Evolutionary conservation across 768 basidiomycete species (phyloP).

Genomic region (Pleurotus giganteus): DNA sequence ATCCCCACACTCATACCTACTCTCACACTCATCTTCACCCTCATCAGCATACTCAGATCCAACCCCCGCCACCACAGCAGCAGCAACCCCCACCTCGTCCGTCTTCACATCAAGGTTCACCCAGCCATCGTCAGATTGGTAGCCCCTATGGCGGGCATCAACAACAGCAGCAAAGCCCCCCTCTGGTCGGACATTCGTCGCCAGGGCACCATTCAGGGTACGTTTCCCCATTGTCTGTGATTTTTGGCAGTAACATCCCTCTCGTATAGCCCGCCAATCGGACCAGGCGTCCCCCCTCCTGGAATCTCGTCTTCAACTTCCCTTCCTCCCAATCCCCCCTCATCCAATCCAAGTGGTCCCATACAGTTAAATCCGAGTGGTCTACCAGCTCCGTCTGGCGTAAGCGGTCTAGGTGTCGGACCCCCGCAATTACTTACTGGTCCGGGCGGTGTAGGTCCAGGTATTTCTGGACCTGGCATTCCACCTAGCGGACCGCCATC

Average conservation of each 20-base stretch:
- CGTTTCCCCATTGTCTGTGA: background rate
- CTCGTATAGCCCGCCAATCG: background rate
- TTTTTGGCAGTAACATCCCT: background rate
- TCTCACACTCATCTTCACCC: constrained; percentile 2
- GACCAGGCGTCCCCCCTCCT: background rate
- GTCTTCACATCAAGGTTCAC: background rate
- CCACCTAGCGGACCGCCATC: background rate
- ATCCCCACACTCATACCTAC: constrained; percentile 1
- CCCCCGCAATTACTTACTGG: constrained; percentile 1
- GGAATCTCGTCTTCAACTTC: background rate
- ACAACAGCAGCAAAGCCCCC: constrained; percentile 9
- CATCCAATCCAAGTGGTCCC: background rate
- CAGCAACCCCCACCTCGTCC: constrained; percentile 13
- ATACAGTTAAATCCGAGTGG: background rate
- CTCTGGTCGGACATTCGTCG: background rate
- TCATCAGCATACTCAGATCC: constrained; percentile 4
- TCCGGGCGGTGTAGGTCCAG: constrained; percentile 3
- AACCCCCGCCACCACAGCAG: constrained; percentile 1
- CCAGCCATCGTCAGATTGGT: background rate
- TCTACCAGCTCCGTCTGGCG: background rate
- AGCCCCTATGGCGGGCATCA: constrained; percentile 13
- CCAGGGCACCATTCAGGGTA: constrained; percentile 5
- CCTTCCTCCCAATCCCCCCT: background rate
- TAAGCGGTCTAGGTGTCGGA: background rate
- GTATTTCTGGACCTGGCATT: constrained; percentile 2